Evolutionary conservation across 495 filamentous ascomycete species (phyloP).

Genomic region (Trichocladium uniseriatum): DNA sequence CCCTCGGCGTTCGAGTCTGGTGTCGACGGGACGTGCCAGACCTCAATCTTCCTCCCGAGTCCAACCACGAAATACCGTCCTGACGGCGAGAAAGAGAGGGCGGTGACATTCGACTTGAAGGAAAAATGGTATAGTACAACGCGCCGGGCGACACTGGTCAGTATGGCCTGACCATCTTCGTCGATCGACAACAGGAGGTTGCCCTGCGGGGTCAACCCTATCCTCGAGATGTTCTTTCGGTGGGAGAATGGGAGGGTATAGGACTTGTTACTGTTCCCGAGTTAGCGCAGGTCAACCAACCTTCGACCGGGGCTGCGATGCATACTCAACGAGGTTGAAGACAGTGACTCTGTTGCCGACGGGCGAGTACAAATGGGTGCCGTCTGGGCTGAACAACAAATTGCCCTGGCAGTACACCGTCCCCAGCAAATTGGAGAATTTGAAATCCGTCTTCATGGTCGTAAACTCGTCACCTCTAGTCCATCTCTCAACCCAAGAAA

Average conservation of each 20-base stretch:
- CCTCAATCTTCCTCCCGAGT: constrained; percentile 73
- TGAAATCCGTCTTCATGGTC: constrained; percentile 91
- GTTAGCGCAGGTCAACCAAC: constrained; percentile 21
- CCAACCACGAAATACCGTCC: constrained; percentile 84
- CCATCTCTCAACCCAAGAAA: constrained; percentile 8
- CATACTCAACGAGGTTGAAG: constrained; percentile 89
- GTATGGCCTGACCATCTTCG: constrained; percentile 85
- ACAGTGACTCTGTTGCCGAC: constrained; percentile 93
- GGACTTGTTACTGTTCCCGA: constrained; percentile 69
- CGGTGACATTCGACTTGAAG: constrained; percentile 71
- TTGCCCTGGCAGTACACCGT: constrained; percentile 98
- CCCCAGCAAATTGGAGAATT: constrained; percentile 93
- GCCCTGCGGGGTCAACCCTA: constrained; percentile 79
- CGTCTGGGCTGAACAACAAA: constrained; percentile 92
- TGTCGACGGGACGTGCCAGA: constrained; percentile 90
- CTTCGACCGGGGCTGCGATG: neutral
- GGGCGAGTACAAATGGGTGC: constrained; percentile 88
- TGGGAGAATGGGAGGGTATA: constrained; percentile 91
- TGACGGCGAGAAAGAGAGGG: constrained; percentile 85
- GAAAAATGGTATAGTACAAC: constrained; percentile 88
- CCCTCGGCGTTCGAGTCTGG: constrained; percentile 67
- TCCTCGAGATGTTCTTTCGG: constrained; percentile 79
- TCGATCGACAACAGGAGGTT: constrained; percentile 88
- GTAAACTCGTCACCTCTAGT: constrained; percentile 27
- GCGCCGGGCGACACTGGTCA: constrained; percentile 78